These are phyloP conservation scores for Aureobasidium melanogenum DNA, from an alignment of 2,329 filamentous ascomycete species.

Conservation along the genomic window DNA sequence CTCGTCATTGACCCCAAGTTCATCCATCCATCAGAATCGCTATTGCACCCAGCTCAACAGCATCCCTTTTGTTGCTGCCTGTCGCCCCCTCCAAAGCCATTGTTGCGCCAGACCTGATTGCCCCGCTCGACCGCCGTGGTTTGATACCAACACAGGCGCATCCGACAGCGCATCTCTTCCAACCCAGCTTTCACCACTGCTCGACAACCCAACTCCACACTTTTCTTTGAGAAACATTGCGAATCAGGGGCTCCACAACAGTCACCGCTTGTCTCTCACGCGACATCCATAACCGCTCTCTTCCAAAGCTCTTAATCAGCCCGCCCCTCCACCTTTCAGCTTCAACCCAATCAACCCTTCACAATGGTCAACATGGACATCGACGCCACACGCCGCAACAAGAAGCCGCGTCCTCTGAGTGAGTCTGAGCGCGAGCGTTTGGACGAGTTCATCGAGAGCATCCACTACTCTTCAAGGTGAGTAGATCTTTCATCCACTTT, in stretches of 20 bases:
- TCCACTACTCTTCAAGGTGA: conserved; percentile 91
- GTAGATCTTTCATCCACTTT: conserved; percentile 19
- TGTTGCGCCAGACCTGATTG: not conserved
- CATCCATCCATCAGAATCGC: not conserved
- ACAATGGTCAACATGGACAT: conserved; percentile 46
- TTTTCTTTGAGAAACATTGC: not conserved
- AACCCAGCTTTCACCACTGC: not conserved
- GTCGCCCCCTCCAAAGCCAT: not conserved
- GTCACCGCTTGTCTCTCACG: conserved; percentile 5
- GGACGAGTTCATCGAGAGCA: conserved; percentile 85
- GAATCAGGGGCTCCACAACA: conserved; percentile 2
- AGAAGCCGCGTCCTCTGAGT: conserved; percentile 68
- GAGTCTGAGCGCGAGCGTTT: conserved; percentile 75
- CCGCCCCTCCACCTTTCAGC: not conserved
- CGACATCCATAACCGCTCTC: not conserved
- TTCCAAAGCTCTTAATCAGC: not conserved
- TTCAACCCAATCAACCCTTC: not conserved
- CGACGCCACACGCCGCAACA: conserved; percentile 78
- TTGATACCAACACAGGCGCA: not conserved
- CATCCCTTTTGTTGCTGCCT: not conserved
- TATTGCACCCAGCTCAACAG: not conserved
- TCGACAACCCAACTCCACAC: not conserved
- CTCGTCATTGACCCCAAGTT: not conserved
- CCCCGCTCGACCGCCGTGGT: not conserved
- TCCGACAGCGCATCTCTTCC: not conserved